phyloP scores from a whole-genome alignment of 1,284 basidiomycete species.

The Irpex lacteus region DNA sequence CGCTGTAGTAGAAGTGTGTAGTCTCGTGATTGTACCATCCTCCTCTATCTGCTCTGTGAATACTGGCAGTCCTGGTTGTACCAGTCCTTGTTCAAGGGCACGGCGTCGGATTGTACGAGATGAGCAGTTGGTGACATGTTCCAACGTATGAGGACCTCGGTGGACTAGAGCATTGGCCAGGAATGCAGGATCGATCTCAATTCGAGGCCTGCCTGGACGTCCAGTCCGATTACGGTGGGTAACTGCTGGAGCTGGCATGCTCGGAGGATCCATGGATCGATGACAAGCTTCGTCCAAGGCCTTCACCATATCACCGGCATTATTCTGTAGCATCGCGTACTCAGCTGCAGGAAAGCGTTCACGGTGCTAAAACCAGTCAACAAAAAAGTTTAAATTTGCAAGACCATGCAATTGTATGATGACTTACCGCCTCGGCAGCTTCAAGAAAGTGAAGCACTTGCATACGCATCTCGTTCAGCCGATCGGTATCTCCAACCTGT shows the following conservation, averaged over 20 bases:
- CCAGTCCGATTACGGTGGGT: constrained; percentile 17
- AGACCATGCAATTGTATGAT: neutral
- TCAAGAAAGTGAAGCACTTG: constrained; percentile 1
- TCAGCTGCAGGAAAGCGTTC: constrained; percentile 19
- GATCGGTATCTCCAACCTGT: neutral
- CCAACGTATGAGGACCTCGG: constrained; percentile 26
- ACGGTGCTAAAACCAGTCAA: constrained; percentile 12
- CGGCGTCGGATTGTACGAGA: constrained; percentile 29
- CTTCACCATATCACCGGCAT: constrained; percentile 21
- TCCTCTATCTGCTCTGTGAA: neutral
- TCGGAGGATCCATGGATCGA: constrained; percentile 21
- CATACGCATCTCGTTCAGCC: neutral
- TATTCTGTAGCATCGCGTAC: constrained; percentile 14
- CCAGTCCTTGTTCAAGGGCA: constrained; percentile 29
- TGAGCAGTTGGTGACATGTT: constrained; percentile 18
- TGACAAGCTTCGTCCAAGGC: constrained; percentile 21
- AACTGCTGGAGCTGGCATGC: constrained; percentile 15
- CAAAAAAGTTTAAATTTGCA: neutral
- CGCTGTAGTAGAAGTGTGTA: neutral
- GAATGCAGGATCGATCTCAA: constrained; percentile 28
- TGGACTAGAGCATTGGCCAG: constrained; percentile 23
- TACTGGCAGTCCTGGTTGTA: constrained; percentile 28
- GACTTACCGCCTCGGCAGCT: constrained; percentile 14
- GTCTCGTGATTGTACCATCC: too few species aligned
- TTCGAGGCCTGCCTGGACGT: constrained; percentile 24